Conservation (phyloP, 1,139 yeast genomes). For the Saccharomycopsis phalli region DNA sequence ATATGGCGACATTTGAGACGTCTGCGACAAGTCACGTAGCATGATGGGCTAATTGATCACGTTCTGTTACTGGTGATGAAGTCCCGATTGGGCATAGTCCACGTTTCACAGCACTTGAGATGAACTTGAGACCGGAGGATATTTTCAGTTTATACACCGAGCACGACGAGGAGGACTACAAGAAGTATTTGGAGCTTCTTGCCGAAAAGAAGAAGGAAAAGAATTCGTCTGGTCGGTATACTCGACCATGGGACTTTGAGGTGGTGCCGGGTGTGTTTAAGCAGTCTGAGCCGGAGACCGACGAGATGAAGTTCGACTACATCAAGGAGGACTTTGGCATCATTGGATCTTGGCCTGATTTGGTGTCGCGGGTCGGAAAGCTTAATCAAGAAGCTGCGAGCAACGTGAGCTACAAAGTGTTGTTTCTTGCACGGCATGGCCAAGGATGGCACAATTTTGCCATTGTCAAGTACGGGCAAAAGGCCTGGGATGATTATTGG, state of each 20-base stretch:
- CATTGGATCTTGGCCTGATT: constrained; percentile 37
- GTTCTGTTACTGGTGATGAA: too few relatives aligned
- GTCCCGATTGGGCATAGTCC: too few relatives aligned
- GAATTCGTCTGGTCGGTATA: constrained; percentile 22
- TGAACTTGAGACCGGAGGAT: constrained; percentile 17
- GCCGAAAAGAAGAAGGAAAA: constrained; percentile 3
- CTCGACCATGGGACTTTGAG: constrained; percentile 35
- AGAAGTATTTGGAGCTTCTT: constrained; percentile 8
- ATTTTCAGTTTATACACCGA: constrained; percentile 7
- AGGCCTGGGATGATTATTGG: constrained; percentile 55
- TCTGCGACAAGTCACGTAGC: too few relatives aligned
- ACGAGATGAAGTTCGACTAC: constrained; percentile 42
- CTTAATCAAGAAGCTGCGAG: constrained; percentile 32
- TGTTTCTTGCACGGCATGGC: constrained; percentile 67
- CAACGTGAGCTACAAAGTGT: constrained; percentile 41
- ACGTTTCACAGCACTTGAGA: too few relatives aligned
- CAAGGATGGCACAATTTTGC: constrained; percentile 70
- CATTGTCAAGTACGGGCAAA: constrained; percentile 45
- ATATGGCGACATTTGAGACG: too few relatives aligned
- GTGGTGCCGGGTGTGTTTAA: constrained; percentile 42
- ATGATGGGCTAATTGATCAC: too few relatives aligned
- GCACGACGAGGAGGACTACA: constrained; percentile 6
- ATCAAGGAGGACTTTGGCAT: constrained; percentile 41
- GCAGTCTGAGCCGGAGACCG: constrained; percentile 38
- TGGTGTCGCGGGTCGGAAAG: constrained; percentile 29